Conservation (phyloP, 257 asterid genomes). For the Solanum pennellii region DNA sequence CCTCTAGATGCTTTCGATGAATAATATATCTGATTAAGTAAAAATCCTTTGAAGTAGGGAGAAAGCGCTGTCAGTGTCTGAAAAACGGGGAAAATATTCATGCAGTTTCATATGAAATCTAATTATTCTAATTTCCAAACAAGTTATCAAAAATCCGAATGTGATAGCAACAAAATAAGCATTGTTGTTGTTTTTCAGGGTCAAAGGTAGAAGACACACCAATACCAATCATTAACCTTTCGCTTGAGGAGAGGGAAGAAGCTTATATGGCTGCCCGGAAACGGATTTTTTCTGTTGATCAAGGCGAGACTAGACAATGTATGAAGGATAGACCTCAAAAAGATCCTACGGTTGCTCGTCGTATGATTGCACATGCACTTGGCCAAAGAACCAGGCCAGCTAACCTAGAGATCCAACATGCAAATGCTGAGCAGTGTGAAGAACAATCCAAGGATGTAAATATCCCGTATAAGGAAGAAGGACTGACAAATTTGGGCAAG, state of each 20-base stretch:
- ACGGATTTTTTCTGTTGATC: slow-evolving; percentile 48
- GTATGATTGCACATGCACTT: slow-evolving; percentile 92
- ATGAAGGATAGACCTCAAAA: slow-evolving; percentile 58
- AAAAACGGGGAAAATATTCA: background rate
- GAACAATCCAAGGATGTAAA: slow-evolving; percentile 10
- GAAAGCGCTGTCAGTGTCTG: background rate
- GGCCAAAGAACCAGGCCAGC: slow-evolving; percentile 48
- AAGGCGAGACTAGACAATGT: slow-evolving; percentile 15
- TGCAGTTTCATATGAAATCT: background rate
- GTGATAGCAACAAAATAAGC: background rate
- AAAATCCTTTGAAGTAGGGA: background rate
- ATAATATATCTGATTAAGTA: background rate
- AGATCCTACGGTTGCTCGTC: slow-evolving; percentile 76
- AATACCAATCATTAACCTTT: slow-evolving; percentile 17
- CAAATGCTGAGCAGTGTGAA: slow-evolving; percentile 11
- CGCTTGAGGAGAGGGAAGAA: slow-evolving; percentile 68
- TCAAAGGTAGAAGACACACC: background rate
- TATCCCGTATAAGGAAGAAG: slow-evolving; percentile 14
- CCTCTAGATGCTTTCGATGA: background rate
- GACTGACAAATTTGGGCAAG: background rate
- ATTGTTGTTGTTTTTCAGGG: background rate
- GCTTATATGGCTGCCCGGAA: slow-evolving; percentile 68
- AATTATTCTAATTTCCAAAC: background rate
- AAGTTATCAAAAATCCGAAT: background rate
- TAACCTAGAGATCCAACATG: slow-evolving; percentile 13